Conservation (phyloP, 768 basidiomycete species). For the Lactarius hengduanensis region DNA sequence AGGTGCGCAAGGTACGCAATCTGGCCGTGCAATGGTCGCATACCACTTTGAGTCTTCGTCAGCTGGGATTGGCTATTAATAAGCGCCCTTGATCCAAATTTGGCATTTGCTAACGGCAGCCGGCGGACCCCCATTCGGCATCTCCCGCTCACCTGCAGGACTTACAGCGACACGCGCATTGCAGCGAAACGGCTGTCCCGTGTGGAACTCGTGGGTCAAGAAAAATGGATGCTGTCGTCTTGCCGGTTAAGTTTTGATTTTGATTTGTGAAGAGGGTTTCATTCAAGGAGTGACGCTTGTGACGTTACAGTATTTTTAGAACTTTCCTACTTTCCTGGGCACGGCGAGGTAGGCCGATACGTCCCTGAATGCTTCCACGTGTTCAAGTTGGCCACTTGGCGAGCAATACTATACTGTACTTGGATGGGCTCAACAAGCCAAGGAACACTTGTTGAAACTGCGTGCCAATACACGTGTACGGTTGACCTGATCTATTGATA, state of each 20-base stretch:
- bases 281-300: not conserved
- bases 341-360: not conserved
- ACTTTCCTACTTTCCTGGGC: not conserved
- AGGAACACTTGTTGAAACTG: not conserved
- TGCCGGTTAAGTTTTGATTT: not conserved
- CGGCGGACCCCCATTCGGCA: too few relatives aligned
- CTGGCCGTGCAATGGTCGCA: not conserved
- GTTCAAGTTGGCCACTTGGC: not conserved
- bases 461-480: not conserved
- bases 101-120: too few relatives aligned
- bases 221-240: not conserved
- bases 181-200: not conserved
- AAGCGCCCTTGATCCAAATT: too few relatives aligned
- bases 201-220: not conserved
- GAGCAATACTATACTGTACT: not conserved
- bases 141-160: too few relatives aligned
- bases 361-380: not conserved
- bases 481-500: not conserved
- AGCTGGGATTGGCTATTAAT: not conserved
- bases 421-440: not conserved
- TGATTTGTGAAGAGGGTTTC: not conserved
- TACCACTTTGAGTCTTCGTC: not conserved
- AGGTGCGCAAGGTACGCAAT: not conserved
- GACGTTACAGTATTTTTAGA: not conserved
- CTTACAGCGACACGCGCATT: not conserved